Base-by-base conservation (phyloP, 345 rosid genomes). In the Gossypium longicalyx region DNA sequence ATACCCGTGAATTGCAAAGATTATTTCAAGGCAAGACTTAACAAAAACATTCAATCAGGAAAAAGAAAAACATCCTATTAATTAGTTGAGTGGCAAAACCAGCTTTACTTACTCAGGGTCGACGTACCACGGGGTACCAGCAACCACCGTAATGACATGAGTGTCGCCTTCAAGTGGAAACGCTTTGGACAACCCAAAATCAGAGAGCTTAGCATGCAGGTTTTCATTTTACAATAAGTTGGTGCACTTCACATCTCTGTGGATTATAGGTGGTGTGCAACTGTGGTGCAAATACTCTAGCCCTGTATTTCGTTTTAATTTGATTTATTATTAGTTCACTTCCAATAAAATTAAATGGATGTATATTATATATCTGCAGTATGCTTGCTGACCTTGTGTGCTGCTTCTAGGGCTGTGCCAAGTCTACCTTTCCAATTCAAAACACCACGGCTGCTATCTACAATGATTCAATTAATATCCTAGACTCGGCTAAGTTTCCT, bases 241-340 rank as follows among this genome's bases (percentile, higher is more conserved):
- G 61, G 85, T 48, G 12, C 79, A 69, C 75, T 88, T 88, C 43
- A 86, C 83, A 78, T 88, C 86, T 45, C 89, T 72, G 64, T 86
- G 86, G 72, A 83, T 71, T 80, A 83, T 80, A 7, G 89, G 85
- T 48, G 89, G 88, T 71, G 77, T 86, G 78, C 91, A 80, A 59
- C 88, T 86, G n/a, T 79, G 56, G 63, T 85, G 91, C 70, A 88
- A 72, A 16, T 86, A 88, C 57, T 83, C 87, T 70, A 85, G 49
- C 1, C 90, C 90, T 86, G 70, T 67, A 27, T 59, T 74, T 19
- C 60, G n/a, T 5, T 48, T 20, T 13, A 51, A 51, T 51, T 49
- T 65, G 59, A n/a, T 53, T n/a, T 20, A 57, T 56, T 56, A 2
- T 29, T 57, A 9, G 12, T 57, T 57, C 61, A 9, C 7, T 56